These are phyloP conservation scores for Lentinula raphanica DNA, from an alignment of 768 basidiomycete species.

Conservation along the genomic window DNA sequence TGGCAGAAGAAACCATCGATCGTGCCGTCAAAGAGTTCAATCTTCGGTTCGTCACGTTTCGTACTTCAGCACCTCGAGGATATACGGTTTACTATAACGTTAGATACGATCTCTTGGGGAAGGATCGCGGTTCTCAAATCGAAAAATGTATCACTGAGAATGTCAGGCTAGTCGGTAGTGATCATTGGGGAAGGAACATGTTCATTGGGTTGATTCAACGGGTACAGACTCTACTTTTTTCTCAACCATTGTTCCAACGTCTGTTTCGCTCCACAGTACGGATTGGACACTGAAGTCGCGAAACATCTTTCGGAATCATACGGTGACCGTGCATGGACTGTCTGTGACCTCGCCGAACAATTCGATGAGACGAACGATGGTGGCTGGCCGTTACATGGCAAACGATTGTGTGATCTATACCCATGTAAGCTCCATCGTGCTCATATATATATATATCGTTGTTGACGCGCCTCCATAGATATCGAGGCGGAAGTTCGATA, in stretches of 20 bases:
- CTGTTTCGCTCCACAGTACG: conserved; percentile 49
- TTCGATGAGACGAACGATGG: conserved; percentile 51
- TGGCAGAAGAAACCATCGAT: conserved; percentile 95
- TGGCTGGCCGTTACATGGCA: conserved; percentile 84
- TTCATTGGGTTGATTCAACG: conserved; percentile 93
- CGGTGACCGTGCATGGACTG: conserved; percentile 95
- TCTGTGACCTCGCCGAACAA: conserved; percentile 66
- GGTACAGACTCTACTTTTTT: conserved; percentile 35
- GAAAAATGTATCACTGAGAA: conserved; percentile 72
- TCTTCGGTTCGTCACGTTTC: conserved; percentile 6
- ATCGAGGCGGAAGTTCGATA: conserved; percentile 93
- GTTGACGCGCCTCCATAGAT: conserved; percentile 32
- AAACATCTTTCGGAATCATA: conserved; percentile 92
- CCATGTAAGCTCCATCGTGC: conserved; percentile 50
- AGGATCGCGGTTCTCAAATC: conserved; percentile 22
- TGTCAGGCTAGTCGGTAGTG: conserved; percentile 83
- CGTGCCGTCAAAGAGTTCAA: conserved; percentile 75
- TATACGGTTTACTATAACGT: background rate
- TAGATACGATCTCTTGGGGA: background rate
- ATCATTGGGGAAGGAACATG: conserved; percentile 95
- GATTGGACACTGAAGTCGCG: conserved; percentile 86
- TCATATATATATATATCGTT: background rate
- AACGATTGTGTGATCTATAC: conserved; percentile 63
- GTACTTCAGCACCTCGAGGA: background rate
- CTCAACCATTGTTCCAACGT: background rate